Base-by-base conservation (phyloP, 208 protist species). In the Herpetomonas samuelpessoai region DNA sequence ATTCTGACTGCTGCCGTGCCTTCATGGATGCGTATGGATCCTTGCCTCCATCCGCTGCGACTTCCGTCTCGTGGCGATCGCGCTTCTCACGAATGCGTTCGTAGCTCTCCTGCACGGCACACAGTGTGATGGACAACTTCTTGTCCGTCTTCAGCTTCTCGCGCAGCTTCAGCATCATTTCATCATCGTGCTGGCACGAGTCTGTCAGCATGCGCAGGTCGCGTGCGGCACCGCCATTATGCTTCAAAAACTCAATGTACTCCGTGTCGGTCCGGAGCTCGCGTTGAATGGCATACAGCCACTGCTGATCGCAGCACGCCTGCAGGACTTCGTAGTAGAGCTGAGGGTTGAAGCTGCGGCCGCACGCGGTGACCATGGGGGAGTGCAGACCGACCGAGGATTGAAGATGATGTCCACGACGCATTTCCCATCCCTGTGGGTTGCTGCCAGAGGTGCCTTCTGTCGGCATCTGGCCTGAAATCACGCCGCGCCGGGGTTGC, bases 21-120 rank as follows among this genome's bases (percentile, higher is more conserved):
- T 82, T 82, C 79, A 93, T 81, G 2, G 81, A 65, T 9, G 83
- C 69, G 61, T 91, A 91, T 9, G 84, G 81, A 65, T 91, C 88
- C 21, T 51, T 53, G 10, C 83, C 81, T n/a, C 85, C 88, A 45
- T 91, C 81, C 3, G 88, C 88, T 0, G 84, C 83, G 22, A 88
- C 77, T 59, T 90, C 65, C 30, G 82, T 92, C 54, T 90, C 79
- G 53, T 95, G 85, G 46, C 74, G 69, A 47, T 92, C 85, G 24
- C 88, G 76, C 61, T 89, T 91, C 57, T 84, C 63, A 14, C 84
- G 71, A 67, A 95, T 95, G 26, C 85, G 74, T 57, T 71, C 58
- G 66, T 92, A 95, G 71, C 82, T 90, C 25, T 92, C 83, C 60
- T 91, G 84, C 68, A 95, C 65, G 1, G 88, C 88, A 55, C 88